These are phyloP conservation scores for Lipomyces kockii DNA, from an alignment of 805 yeast species.

Conservation along the genomic window DNA sequence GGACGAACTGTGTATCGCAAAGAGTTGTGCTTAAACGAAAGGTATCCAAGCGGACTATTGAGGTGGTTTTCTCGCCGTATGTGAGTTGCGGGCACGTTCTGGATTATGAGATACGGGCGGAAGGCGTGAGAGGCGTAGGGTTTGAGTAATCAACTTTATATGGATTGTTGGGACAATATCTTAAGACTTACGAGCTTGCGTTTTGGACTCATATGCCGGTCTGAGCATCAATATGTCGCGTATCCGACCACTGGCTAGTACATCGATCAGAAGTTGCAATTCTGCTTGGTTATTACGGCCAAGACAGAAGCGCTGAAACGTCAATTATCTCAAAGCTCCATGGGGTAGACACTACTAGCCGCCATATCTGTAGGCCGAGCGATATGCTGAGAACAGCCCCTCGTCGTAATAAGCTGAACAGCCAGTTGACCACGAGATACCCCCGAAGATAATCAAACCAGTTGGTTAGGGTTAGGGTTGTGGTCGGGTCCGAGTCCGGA, in stretches of 20 bases:
- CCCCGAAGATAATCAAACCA: too few relatives aligned
- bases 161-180: not conserved
- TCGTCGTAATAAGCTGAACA: too few relatives aligned
- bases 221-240: not conserved
- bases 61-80: slow-evolving; percentile 51
- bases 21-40: slow-evolving; percentile 49
- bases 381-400: too few relatives aligned
- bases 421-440: too few relatives aligned
- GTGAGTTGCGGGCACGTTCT: not conserved
- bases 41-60: slow-evolving; percentile 44
- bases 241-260: not conserved
- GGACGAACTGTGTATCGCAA: slow-evolving; percentile 59
- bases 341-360: too few relatives aligned
- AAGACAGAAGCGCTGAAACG: too few relatives aligned
- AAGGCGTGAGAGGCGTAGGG: not conserved
- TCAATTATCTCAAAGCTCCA: too few relatives aligned
- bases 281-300: too few relatives aligned
- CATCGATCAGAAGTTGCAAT: not conserved
- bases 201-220: not conserved
- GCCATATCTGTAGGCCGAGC: too few relatives aligned
- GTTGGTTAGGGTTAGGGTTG: too few relatives aligned
- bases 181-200: not conserved
- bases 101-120: slow-evolving; percentile 1
- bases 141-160: not conserved
- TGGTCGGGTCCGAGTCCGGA: too few relatives aligned